A percentile compares a stretch with the other conserved stretches of the same genome.
Evolutionary conservation across 164 flowering plant genomes (phyloP).

Genomic region (grape (Vitis vinifera)): DNA sequence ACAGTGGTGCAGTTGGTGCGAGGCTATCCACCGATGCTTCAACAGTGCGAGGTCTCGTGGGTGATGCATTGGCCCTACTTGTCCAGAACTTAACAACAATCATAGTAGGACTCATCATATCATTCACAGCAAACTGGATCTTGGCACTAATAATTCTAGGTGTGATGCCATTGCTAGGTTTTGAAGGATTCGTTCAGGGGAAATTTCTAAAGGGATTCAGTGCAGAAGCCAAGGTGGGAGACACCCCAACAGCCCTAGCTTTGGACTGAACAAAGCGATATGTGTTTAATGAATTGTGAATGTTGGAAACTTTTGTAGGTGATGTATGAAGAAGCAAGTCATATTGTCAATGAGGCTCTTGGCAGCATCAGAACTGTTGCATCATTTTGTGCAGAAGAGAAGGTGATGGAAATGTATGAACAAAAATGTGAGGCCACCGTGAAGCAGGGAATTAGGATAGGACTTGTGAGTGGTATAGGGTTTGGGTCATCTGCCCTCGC

Average conservation of each 20-base stretch:
- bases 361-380: conserved; percentile 66
- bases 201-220: conserved; percentile 44
- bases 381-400: conserved; percentile 57
- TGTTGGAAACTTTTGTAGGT: conserved; percentile 18
- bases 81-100: conserved; percentile 52
- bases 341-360: conserved; percentile 62
- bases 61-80: conserved; percentile 47
- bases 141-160: conserved; percentile 39
- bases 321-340: conserved; percentile 66
- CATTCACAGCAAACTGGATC: conserved; percentile 60
- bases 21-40: conserved; percentile 63
- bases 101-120: conserved; percentile 40
- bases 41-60: conserved; percentile 39
- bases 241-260: background rate
- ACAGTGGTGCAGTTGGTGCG: conserved; percentile 59
- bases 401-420: conserved; percentile 48
- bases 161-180: conserved; percentile 36
- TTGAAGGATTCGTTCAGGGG: conserved; percentile 40
- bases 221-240: conserved; percentile 52
- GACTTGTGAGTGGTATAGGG: conserved; percentile 48
- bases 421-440: conserved; percentile 45
- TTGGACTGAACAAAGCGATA: background rate
- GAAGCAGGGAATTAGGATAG: conserved; percentile 42
- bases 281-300: background rate
- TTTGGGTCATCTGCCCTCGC: conserved; percentile 42